These are phyloP conservation scores for Paramecium sonneborni DNA, from an alignment of 73 alveolate species.

Conservation along the genomic window DNA sequence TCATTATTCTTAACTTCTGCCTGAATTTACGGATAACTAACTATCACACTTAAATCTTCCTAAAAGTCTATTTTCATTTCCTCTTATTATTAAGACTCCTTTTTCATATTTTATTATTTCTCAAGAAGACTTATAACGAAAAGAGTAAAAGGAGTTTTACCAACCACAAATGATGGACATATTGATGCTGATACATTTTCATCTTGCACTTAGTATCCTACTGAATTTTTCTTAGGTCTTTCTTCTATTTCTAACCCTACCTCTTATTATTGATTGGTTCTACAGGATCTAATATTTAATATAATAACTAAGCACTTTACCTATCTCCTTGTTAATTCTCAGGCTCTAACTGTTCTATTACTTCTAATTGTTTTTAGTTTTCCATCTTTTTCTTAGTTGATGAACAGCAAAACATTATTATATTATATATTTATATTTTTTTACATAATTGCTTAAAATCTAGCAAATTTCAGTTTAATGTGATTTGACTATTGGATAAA, in stretches of 20 bases:
- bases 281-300: not conserved
- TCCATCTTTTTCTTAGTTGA: not conserved
- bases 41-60: not conserved
- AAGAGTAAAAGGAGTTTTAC: conserved; percentile 24
- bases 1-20: conserved; percentile 14
- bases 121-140: conserved; percentile 22
- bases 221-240: conserved; percentile 1
- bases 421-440: not conserved
- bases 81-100: not conserved
- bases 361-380: not conserved
- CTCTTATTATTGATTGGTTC: not conserved
- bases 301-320: not conserved
- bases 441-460: not conserved
- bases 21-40: conserved; percentile 13
- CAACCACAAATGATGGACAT: conserved; percentile 8
- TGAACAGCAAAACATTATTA: conserved; percentile 28
- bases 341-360: not conserved
- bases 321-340: not conserved
- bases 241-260: not conserved
- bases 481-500: not conserved
- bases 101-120: not conserved
- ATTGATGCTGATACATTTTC: not conserved
- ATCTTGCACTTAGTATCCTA: not conserved
- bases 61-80: not conserved
- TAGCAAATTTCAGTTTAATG: not conserved